Percentiles rank a stretch among this genome's conserved stretches.
Conservation (phyloP, 257 asterid genomes). For the Solanum chmielewskii region DNA sequence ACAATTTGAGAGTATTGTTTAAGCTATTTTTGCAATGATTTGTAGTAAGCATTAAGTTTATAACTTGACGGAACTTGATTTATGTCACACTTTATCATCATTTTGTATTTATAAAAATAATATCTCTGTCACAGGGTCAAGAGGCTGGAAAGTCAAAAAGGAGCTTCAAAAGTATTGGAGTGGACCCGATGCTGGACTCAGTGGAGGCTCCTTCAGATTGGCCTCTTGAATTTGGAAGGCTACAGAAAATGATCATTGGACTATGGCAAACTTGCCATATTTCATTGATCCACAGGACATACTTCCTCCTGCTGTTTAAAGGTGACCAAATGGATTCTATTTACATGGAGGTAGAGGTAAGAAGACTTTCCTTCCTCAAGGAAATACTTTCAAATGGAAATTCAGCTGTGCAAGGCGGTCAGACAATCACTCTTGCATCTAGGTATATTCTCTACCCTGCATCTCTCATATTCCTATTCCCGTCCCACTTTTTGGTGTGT, state of each 20-base stretch:
- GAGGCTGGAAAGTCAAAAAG: conserved; percentile 11
- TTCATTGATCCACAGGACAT: conserved; percentile 41
- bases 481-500: neutral
- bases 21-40: neutral
- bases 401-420: conserved; percentile 26
- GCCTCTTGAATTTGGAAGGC: conserved; percentile 32
- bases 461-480: neutral
- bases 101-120: neutral
- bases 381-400: conserved; percentile 30
- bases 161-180: conserved; percentile 18
- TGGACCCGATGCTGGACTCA: conserved; percentile 21
- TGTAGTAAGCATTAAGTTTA: neutral
- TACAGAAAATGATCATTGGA: conserved; percentile 21
- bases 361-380: conserved; percentile 34
- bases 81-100: neutral
- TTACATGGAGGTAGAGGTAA: conserved; percentile 43
- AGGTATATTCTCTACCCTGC: conserved; percentile 16
- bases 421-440: conserved; percentile 21
- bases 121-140: conserved; percentile 8
- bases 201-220: conserved; percentile 21
- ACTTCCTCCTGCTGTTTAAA: conserved; percentile 40
- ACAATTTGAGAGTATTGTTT: neutral
- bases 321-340: conserved; percentile 42
- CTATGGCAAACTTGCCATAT: conserved; percentile 41
- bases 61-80: neutral